Evolutionary conservation across 169 alveolate genomes (phyloP).

Genomic region (Plasmodium gonderi): DNA sequence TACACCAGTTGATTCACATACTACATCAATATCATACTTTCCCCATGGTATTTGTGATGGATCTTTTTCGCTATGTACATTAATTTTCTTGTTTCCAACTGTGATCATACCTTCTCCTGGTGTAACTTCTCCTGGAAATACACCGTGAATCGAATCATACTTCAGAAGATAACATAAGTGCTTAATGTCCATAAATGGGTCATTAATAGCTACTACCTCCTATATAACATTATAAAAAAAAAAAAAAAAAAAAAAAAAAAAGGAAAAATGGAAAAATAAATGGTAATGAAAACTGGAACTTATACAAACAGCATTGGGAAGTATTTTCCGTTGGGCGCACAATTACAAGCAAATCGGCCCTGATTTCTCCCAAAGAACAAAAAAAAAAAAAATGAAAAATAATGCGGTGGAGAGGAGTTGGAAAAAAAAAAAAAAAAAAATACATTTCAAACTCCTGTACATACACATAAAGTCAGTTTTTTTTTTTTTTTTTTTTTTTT

Average conservation of each 20-base stretch:
- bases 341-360: too few species aligned
- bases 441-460: background rate
- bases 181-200: slow-evolving; percentile 96
- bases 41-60: slow-evolving; percentile 99
- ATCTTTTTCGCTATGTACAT: slow-evolving; percentile 93
- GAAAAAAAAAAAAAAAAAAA: background rate
- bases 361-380: too few species aligned
- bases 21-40: slow-evolving; percentile 94
- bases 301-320: too few species aligned
- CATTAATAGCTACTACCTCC: slow-evolving; percentile 97
- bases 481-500: too few species aligned
- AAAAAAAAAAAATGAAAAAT: background rate
- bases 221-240: background rate
- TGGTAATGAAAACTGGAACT: too few species aligned
- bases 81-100: slow-evolving; percentile 89
- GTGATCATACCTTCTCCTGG: slow-evolving; percentile 87
- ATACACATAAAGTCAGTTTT: background rate
- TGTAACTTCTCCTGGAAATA: slow-evolving; percentile 86
- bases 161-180: slow-evolving; percentile 96
- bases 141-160: slow-evolving; percentile 98
- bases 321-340: too few species aligned
- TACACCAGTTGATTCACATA: slow-evolving; percentile 99
- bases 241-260: background rate
- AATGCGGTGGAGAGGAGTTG: background rate
- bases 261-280: too few species aligned